Base-by-base conservation (phyloP, 2,329 filamentous ascomycete species). In the Sporothrix mexicana region DNA sequence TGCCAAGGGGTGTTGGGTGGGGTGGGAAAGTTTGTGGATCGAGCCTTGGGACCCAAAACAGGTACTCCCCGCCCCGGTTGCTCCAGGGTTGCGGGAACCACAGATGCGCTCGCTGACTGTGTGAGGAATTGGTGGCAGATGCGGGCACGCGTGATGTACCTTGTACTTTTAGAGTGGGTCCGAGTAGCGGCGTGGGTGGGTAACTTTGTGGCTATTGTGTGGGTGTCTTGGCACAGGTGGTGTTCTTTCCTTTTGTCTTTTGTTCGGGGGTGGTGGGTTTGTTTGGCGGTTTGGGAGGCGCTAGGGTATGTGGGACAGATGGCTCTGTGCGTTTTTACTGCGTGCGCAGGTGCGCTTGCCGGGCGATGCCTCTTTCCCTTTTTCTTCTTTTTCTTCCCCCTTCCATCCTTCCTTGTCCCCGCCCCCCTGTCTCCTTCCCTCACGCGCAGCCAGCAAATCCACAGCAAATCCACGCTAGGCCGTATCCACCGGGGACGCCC, bases 21-120 rank as follows among this genome's bases (percentile, higher is more conserved):
- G 53, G 64, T 53, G 47, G 17, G 47, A 20, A 68, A 51, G 66
- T 51, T n/a, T 73, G 73, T 74, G 74, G 73, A 73, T 74, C 74
- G 70, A 67, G 72, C 69, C 74, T 73, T 73, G 70, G 73, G 72
- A 30, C 72, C 69, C 73, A 74, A 75, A 72, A 72, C 72, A 74
- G 72, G 72, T 70, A 71, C 73, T 70, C 66, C 36, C 72, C 72
- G 73, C 69, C 70, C 69, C 69, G 66, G 73, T 74, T 53, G 70
- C 70, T 72, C 73, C 72, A 72, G 69, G 73, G 74, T 74, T 62
- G 72, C 72, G 69, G 73, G 62, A 73, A 75, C 72, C 72, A 64
- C 51, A 67, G 62, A 66, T n/a, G 55, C 66, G 25, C 66, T 70
- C 30, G 68, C 68, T 69, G 51, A 69, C 36, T 53, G 68, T 53